Evolutionary conservation across 2,329 filamentous ascomycete species (phyloP), one percentile per base, ranked within the genome.

Genomic region (Cladosporium austrohemisphaericum): DNA sequence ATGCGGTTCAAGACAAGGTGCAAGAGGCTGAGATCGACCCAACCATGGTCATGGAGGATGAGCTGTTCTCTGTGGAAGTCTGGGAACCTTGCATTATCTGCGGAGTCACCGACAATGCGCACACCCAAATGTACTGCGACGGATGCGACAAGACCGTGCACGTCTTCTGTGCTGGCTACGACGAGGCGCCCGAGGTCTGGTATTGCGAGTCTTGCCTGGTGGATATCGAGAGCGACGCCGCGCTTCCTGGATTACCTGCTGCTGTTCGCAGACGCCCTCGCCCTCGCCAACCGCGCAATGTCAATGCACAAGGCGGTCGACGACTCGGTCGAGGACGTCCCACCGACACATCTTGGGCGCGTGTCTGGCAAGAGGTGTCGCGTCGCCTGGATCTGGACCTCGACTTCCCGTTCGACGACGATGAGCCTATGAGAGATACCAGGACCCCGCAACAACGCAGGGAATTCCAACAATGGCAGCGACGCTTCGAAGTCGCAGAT

Each of bases 331-430:
- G 57, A 22, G 52, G 57, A 11, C 57, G 57, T 16, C 57, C 58
- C 5, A 59, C 74, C 47, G 75, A 74, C 29, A 57, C 82, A 71
- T 67, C 83, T 74, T 77, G 86, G 90, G 72, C 88, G 71, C 65
- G 86, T 38, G 86, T 94, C 37, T 96, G 92, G 92, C 86, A 92
- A 63, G 87, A 88, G 47, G 87, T 94, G 1, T 94, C 88, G 84
- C 84, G 91, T 60, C 78, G 79, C 22, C 71, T 88, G 14, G 82
- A 87, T 55, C 71, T 93, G 43, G 88, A 94, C 59, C 78, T 93
- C 20, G 88, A 93, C 64, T 88, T 91, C 65, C 88, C 92, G 28
- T 92, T 92, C 62, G 88, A 85, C 55, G 79, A 93, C 52, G 71
- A 76, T 74, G 57, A 73, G 70, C 66, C 71, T 56, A 64, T 78